A percentile compares a stretch with the other conserved stretches of the same genome.
Evolutionary conservation across 2,329 filamentous ascomycete genomes (phyloP).

Genomic region (Dactylellina cionopaga): DNA sequence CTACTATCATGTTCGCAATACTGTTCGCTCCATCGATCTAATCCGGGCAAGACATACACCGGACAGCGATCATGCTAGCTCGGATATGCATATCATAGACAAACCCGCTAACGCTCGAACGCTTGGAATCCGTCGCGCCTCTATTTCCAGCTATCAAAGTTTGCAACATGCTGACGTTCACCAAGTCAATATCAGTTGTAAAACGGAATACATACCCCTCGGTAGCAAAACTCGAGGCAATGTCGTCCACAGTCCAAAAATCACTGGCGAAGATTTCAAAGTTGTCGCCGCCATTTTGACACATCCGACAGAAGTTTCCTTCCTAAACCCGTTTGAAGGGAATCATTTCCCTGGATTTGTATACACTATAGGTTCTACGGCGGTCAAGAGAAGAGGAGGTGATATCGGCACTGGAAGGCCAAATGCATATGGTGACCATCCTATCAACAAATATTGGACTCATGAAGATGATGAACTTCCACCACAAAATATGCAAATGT

Average conservation of each 20-base stretch:
- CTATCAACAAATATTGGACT: background rate
- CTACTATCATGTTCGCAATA: too few relatives aligned
- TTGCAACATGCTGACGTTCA: background rate
- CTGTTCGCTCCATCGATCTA: too few relatives aligned
- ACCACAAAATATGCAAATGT: background rate
- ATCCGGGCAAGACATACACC: too few relatives aligned
- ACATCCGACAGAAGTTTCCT: background rate
- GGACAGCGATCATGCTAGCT: too few relatives aligned
- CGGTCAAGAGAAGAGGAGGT: background rate
- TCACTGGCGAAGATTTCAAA: background rate
- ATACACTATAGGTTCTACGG: background rate
- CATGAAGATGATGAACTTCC: background rate
- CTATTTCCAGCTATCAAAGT: background rate
- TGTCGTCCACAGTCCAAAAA: background rate
- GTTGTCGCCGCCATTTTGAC: background rate
- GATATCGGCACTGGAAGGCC: background rate
- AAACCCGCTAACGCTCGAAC: background rate
- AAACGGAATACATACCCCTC: constrained; percentile 3
- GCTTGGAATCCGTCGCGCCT: constrained; percentile 1
- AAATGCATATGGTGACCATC: constrained; percentile 12
- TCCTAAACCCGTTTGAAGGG: background rate
- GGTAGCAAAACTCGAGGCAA: background rate
- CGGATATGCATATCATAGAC: background rate
- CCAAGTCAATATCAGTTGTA: background rate
- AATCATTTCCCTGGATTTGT: background rate